Evolutionary conservation across 1,284 basidiomycete species (phyloP), one percentile per base, ranked within the genome.

Genomic region (Ceratobasidium sp.): DNA sequence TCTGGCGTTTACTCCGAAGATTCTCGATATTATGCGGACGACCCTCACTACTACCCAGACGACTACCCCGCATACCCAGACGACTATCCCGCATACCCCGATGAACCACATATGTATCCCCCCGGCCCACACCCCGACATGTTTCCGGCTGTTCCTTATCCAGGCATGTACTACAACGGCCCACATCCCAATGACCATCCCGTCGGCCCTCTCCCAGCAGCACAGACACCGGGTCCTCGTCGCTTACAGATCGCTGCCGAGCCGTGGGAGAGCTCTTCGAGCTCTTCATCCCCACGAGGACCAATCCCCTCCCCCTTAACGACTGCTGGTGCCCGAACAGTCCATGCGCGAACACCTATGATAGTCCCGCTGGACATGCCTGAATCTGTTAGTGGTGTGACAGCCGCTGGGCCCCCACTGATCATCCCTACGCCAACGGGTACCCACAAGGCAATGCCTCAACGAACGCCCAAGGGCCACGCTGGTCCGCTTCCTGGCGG

Each of bases 271-370:
- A 42, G 47, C 1, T 45, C 27, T 17, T 40, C 38, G 25, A 34
- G 38, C 3, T 35, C 45, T 17, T 32, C 27, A n/a, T 65, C 50
- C 7, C 53, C 62, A 5, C 25, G 17, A 2, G 62, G 49, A 15
- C 62, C 62, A 6, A 65, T 65, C 27, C 62, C 62, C 4, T 65
- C 62, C 29, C 49, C 62, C 4, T 50, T 65, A 17, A 53, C 62
- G 20, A 38, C 62, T 5, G 49, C 62, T 13, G 12, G 31, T 29
- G 40, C 10, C 25, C 50, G 8, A 25, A 25, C 31, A 20, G 15
- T 42, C 29, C 47, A 29, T 4, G 35, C 17, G 25, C 34, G 29
- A 20, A 25, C 22, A 17, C 62, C 50, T 13, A 4, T 53, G 10
- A 25, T 20, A 8, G n/a, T 53, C 10, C 20, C 50, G 5, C 5